Conservation (phyloP, 495 filamentous ascomycete species). For the Xylaria longipes region DNA sequence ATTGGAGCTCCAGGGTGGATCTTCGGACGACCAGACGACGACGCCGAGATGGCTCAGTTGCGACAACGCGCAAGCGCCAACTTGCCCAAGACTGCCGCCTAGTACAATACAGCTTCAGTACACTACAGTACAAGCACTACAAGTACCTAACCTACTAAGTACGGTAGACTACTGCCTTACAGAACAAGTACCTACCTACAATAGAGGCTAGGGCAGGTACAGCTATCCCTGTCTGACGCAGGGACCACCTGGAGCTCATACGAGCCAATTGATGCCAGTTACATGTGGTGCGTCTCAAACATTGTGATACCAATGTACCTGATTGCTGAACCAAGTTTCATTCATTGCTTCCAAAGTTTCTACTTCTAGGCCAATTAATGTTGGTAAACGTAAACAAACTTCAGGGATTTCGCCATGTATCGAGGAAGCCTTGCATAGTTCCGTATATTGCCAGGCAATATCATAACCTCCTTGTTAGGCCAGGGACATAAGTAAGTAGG, state of each 20-base stretch:
- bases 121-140: too few relatives aligned
- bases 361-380: not conserved
- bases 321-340: not conserved
- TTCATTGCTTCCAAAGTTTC: too few relatives aligned
- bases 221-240: constrained; percentile 15
- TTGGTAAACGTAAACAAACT: not conserved
- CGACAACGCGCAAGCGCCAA: constrained; percentile 15
- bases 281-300: not conserved
- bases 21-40: constrained; percentile 12
- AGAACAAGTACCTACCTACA: not conserved
- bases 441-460: not conserved
- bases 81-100: constrained; percentile 4
- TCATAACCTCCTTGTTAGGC: not conserved
- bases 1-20: constrained; percentile 20
- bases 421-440: not conserved
- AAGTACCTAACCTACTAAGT: not conserved
- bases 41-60: constrained; percentile 20
- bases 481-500: not conserved
- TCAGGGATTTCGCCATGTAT: not conserved
- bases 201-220: too few relatives aligned
- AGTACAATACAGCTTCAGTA: not conserved
- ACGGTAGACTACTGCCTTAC: not conserved
- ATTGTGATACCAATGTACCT: not conserved
- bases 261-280: not conserved
- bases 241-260: not conserved